Conservation (phyloP, 2,329 filamentous ascomycete genomes). For the Paraphoma chrysanthemicola region DNA sequence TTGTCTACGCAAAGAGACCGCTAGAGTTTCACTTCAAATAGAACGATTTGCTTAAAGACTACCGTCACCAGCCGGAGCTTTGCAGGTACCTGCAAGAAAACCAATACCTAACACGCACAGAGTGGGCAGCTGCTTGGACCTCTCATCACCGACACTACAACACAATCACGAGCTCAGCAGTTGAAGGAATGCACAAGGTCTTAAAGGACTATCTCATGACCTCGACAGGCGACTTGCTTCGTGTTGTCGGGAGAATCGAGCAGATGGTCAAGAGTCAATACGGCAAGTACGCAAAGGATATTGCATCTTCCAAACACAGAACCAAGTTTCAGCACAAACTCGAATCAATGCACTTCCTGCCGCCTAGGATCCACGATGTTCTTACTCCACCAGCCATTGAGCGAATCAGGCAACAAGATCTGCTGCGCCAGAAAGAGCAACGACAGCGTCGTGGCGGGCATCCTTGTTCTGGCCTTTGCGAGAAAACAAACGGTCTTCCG, state of each 20-base stretch:
- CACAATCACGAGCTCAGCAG: slow-evolving; percentile 12
- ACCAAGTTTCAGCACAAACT: slow-evolving; percentile 5
- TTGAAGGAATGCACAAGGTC: slow-evolving; percentile 17
- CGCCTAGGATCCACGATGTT: slow-evolving; percentile 11
- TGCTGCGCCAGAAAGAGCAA: slow-evolving; percentile 16
- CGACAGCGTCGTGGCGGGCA: slow-evolving; percentile 1
- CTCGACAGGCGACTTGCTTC: slow-evolving; percentile 11
- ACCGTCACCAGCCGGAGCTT: slow-evolving; percentile 8
- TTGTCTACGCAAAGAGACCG: slow-evolving; percentile 17
- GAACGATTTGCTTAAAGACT: slow-evolving; percentile 15
- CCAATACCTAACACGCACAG: slow-evolving; percentile 6
- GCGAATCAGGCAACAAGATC: slow-evolving; percentile 16
- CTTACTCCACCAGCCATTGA: slow-evolving; percentile 14
- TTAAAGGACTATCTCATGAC: slow-evolving; percentile 21
- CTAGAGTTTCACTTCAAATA: slow-evolving; percentile 8
- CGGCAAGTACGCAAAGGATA: slow-evolving; percentile 12
- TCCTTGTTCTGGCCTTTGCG: slow-evolving; percentile 6
- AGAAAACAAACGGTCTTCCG: slow-evolving; percentile 8
- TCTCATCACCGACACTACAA: slow-evolving; percentile 13
- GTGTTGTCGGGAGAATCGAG: slow-evolving; percentile 9
- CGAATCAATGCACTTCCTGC: slow-evolving; percentile 11
- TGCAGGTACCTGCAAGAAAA: slow-evolving; percentile 13
- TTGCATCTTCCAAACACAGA: slow-evolving; percentile 13
- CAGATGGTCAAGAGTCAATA: slow-evolving; percentile 14
- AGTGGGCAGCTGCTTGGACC: slow-evolving; percentile 16